Base-by-base conservation (phyloP, 192 early-diverging fungal genomes). In the Coemansia sp. region DNA sequence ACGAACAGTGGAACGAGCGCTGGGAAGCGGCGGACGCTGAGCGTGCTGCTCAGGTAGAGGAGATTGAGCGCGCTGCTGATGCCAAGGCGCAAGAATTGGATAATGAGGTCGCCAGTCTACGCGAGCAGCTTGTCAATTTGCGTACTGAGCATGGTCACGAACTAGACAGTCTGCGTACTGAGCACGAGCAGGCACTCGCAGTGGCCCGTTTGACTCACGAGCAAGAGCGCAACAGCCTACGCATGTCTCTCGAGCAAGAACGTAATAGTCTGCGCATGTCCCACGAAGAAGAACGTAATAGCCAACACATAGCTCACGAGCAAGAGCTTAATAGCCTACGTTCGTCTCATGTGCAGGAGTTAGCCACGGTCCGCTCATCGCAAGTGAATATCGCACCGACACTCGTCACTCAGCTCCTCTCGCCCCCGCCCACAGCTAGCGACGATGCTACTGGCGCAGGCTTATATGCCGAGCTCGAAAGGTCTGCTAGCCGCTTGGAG, bases 1-100 rank as follows among this genome's bases (percentile, higher is more conserved):
- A 82, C 41, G 79, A 73, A 71, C 71, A 63, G 65, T 82, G 79
- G 79, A 67, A 45, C 46, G 79, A 82, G 62, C 70, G 79, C 46
- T 82, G 79, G 79, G 72, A 72, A 2, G 79, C 79, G 0, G 74
- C 68, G 10, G 53, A 31, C 53, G 53, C 53, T 0, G 53, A 57
- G 29, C 53, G 29, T 4, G 53, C 51, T 27, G 51, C 51, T 31
- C 51, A 17, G 27, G 8, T 55, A 2, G 51, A 29, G 12, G 11
- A 55, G 3, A 29, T 14, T 10, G 51, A 55, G 51, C 23, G 27
- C 23, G 3, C 25, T 5, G 25, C 23, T 25, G 51, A 25, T 3
- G 51, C 51, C 25, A 55, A 5, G 23, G 51, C 14, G 3, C 53
- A 8, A 2, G 12, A 1, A 11, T 15, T 57, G 53, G 27, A 32